These are phyloP conservation scores for Cyberlindnera xylosilytica DNA, from an alignment of 805 yeast genomes.

Conservation along the genomic window DNA sequence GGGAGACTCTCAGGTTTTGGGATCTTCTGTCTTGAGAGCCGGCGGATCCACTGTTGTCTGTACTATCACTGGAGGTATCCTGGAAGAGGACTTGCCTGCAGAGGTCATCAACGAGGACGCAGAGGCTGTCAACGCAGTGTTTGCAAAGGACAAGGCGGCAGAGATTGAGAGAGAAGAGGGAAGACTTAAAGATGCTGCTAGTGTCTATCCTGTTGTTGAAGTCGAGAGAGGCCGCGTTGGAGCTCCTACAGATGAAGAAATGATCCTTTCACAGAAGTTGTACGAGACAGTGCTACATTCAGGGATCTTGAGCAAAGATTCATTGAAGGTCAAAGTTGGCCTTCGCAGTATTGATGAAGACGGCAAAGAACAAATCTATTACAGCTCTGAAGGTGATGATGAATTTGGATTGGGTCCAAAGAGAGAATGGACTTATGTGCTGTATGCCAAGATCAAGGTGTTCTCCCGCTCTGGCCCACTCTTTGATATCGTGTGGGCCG, in stretches of 20 bases:
- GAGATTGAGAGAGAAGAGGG: slow-evolving; percentile 24
- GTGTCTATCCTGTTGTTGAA: slow-evolving; percentile 72
- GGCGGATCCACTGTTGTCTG: slow-evolving; percentile 77
- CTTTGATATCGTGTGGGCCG: slow-evolving; percentile 71
- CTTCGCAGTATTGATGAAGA: slow-evolving; percentile 49
- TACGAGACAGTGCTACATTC: slow-evolving; percentile 60
- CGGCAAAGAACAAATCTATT: slow-evolving; percentile 44
- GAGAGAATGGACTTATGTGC: slow-evolving; percentile 50
- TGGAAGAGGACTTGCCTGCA: slow-evolving; percentile 49
- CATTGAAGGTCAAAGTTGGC: slow-evolving; percentile 56
- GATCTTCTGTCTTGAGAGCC: slow-evolving; percentile 38
- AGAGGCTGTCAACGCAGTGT: slow-evolving; percentile 29
- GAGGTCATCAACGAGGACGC: slow-evolving; percentile 41
- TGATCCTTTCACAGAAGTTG: slow-evolving; percentile 63
- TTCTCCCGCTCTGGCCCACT: slow-evolving; percentile 81
- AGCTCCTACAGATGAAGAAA: slow-evolving; percentile 85
- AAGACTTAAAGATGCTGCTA: slow-evolving; percentile 32
- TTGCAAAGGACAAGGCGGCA: slow-evolving; percentile 32
- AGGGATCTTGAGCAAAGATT: slow-evolving; percentile 45
- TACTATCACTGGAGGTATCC: slow-evolving; percentile 63
- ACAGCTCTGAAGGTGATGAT: slow-evolving; percentile 47
- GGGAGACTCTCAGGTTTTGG: slow-evolving; percentile 42
- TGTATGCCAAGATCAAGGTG: slow-evolving; percentile 72
- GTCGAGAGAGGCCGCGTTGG: slow-evolving; percentile 72
- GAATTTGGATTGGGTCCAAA: slow-evolving; percentile 35